Base-by-base conservation (phyloP, 176 grass and related monocot species). In the Metroxylon sagu region DNA sequence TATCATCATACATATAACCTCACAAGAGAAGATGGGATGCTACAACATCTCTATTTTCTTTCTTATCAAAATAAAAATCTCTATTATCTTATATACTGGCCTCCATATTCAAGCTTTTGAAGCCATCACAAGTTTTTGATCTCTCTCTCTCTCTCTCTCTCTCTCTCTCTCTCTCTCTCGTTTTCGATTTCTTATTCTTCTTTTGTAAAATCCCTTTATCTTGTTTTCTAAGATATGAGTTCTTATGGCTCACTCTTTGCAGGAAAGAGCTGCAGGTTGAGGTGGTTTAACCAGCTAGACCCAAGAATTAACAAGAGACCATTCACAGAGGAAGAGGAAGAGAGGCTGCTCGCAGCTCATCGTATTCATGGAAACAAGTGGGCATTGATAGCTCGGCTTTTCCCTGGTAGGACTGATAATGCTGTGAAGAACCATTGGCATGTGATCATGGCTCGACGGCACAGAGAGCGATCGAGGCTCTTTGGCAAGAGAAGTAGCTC, bases 371-470 rank as follows among this genome's bases (percentile, higher is more conserved):
- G 67, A 5, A 70, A 70, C 39, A 70, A 59, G 67, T 70, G 67
- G 67, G 53, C 67, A 14, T 31, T 70, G 19, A 70, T 70, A 19
- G 54, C 67, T 2, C 54, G 67, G 2, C 35, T 70, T 21, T 70
- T 70, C 55, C 67, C 67, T 0, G 67, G 67, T 1, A 14, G 67
- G 21, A 70, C 67, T 0, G 67, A 70, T 54, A 70, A 70, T 21
- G 67, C 67, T 35, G 55, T 70, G 19, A 70, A 70, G 67, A 70
- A 70, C 54, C 67, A 70, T 19, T 70, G 67, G 55, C 55, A 71
- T 6, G 68, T 71, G 5, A 52, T 71, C 68, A 71, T 52, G 56
- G 68, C 68, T 16, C 55, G 68, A 17, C 16, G 43, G 25, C 56
- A 71, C 15, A 57, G 68, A 28, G 68, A 60, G 43, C 25, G 30